Evolutionary conservation across 192 early-diverging fungal species (phyloP), one percentile per base, ranked within the genome.

Genomic region (Mortierella antarctica): DNA sequence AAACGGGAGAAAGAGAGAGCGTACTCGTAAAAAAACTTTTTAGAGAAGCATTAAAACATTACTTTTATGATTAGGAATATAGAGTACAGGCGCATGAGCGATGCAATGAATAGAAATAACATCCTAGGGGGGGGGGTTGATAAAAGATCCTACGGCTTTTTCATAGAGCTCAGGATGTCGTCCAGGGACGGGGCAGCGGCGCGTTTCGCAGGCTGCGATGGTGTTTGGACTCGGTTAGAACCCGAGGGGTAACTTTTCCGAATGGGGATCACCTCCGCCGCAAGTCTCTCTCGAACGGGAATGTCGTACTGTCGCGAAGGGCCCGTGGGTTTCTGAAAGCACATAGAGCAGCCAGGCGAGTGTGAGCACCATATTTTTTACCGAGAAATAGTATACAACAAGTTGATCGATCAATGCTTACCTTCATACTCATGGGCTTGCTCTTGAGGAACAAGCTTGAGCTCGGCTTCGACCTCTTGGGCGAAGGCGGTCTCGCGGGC

Each of bases 381-480:
- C n/a, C 54, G 4, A 51, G 4, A 17, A 17, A 11, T 2, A 4
- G 2, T 51, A 17, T 15, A 12, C 8, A 14, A 58, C 31, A 63
- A 31, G 9, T 14, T 13, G 6, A 42, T 11, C 5, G 42, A 31
- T 13, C 13, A 55, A 46, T 31, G 31, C 31, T 10, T 61, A 70
- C 64, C 58, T 67, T 79, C 59, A 60, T 66, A 20, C 48, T 49
- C 58, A 62, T 56, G 10, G 76, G 57, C 20, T 67, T 79, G 13
- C 76, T 79, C 69, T 79, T 79, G 7, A 79, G 17, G 53, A 79
- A 79, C 20, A 79, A 41, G 20, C 64, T 79, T 0, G 76, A 45
- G 2, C 57, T 45, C 6, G 61, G 15, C 52, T 79, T 79, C 15
- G 55, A 2, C 17, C 63, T 54, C 48, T 71, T 79, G 7, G 67